Percentiles rank a stretch among this genome's conserved stretches.
Conservation (phyloP, 495 filamentous ascomycete genomes). For the Trichoderma orchidacearum region DNA sequence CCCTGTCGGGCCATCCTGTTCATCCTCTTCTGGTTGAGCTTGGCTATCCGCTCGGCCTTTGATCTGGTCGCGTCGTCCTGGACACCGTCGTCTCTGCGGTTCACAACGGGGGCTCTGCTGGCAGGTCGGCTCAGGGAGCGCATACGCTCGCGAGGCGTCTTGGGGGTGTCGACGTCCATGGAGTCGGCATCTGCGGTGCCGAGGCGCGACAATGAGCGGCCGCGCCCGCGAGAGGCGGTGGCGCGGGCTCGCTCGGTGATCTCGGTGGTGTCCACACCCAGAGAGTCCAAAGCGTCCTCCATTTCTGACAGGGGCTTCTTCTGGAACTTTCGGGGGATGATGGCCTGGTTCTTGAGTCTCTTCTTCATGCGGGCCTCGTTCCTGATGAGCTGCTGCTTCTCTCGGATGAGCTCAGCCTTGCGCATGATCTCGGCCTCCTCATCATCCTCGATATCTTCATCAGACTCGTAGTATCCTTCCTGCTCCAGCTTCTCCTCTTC, state of each 20-base stretch:
- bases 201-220: conserved; percentile 40
- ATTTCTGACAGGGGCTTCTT: conserved; percentile 72
- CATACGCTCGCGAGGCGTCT: conserved; percentile 33
- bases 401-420: conserved; percentile 89
- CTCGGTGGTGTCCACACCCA: conserved; percentile 72
- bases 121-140: conserved; percentile 59
- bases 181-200: conserved; percentile 46
- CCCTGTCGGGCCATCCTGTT: conserved; percentile 93
- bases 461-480: conserved; percentile 66
- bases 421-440: conserved; percentile 74
- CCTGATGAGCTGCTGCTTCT: conserved; percentile 75
- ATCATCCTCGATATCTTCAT: conserved; percentile 60
- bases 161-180: conserved; percentile 77
- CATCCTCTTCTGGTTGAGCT: conserved; percentile 94
- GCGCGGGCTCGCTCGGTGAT: conserved; percentile 57
- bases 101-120: conserved; percentile 60
- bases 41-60: conserved; percentile 73
- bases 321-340: conserved; percentile 66
- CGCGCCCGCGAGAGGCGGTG: conserved; percentile 38
- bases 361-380: conserved; percentile 89
- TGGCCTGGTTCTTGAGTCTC: conserved; percentile 87
- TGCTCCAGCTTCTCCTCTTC: conserved; percentile 86
- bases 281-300: conserved; percentile 65
- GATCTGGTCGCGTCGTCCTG: conserved; percentile 41
- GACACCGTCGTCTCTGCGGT: conserved; percentile 76